phyloP scores from a whole-genome alignment of 2,329 filamentous ascomycete species.

The Xenoacremonium recifei region DNA sequence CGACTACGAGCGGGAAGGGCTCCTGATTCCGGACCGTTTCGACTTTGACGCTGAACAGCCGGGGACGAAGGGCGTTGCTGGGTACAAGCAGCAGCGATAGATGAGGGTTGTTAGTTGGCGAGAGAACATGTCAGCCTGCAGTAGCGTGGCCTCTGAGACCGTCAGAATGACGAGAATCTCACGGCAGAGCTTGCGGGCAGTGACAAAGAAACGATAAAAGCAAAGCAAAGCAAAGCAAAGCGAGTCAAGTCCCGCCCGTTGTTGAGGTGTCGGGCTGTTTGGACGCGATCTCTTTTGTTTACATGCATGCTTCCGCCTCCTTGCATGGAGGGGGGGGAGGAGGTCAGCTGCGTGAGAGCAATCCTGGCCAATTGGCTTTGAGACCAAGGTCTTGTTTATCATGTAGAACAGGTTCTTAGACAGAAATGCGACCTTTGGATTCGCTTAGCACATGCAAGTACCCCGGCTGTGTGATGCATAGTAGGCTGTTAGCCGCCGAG shows the following conservation, averaged over 20 bases:
- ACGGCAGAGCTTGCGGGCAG: neutral
- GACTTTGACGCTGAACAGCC: constrained; percentile 23
- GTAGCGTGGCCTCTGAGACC: neutral
- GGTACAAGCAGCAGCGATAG: constrained; percentile 8
- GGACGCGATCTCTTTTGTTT: neutral
- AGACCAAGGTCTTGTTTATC: too few relatives aligned
- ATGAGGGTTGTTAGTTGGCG: constrained; percentile 4
- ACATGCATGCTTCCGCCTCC: too few relatives aligned
- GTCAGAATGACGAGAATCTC: neutral
- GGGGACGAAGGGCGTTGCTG: constrained; percentile 10
- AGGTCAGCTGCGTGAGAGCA: too few relatives aligned
- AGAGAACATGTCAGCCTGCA: neutral
- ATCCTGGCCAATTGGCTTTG: too few relatives aligned
- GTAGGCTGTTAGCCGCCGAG: too few relatives aligned
- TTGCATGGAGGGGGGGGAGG: too few relatives aligned
- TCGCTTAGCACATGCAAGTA: too few relatives aligned
- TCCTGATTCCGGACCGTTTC: constrained; percentile 27
- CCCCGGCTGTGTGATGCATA: too few relatives aligned
- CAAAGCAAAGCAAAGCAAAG: constrained; percentile 9
- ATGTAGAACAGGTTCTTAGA: too few relatives aligned
- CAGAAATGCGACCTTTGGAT: too few relatives aligned
- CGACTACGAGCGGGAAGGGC: constrained; percentile 21
- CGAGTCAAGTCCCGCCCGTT: neutral
- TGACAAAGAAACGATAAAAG: constrained; percentile 15
- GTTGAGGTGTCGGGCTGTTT: neutral